Conservation (phyloP, 768 basidiomycete species). For the Pilatotrama ljubarskyi region DNA sequence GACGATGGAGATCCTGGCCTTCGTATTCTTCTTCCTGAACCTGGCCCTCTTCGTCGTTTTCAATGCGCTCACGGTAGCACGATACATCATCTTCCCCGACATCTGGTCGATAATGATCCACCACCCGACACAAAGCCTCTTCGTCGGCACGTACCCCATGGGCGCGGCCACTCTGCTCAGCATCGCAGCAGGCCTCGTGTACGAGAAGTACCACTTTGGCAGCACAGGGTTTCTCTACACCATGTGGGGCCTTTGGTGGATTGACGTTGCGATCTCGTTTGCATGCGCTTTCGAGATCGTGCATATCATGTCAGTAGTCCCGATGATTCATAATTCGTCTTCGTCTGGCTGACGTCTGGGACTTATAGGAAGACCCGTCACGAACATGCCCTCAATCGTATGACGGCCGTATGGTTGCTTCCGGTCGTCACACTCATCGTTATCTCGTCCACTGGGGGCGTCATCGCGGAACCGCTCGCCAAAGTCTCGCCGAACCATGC, state of each 20-base stretch:
- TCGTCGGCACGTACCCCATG: slow-evolving; percentile 55
- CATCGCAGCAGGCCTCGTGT: slow-evolving; percentile 46
- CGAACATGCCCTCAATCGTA: slow-evolving; percentile 50
- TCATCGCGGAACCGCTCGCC: slow-evolving; percentile 52
- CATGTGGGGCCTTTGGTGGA: slow-evolving; percentile 72
- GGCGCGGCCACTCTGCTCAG: slow-evolving; percentile 59
- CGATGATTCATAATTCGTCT: neutral
- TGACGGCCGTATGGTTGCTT: slow-evolving; percentile 71
- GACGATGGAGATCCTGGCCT: slow-evolving; percentile 43
- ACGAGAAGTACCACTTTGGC: slow-evolving; percentile 47
- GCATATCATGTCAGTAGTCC: slow-evolving; percentile 58
- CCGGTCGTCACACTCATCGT: slow-evolving; percentile 77
- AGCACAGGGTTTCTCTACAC: slow-evolving; percentile 52
- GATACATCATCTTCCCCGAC: slow-evolving; percentile 56
- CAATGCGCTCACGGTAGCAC: slow-evolving; percentile 42
- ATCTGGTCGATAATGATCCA: slow-evolving; percentile 50
- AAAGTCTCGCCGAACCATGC: slow-evolving; percentile 48
- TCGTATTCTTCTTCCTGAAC: slow-evolving; percentile 61
- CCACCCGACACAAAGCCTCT: slow-evolving; percentile 53
- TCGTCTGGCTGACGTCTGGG: neutral
- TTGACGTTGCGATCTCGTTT: slow-evolving; percentile 55
- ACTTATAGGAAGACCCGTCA: slow-evolving; percentile 57
- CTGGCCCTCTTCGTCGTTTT: slow-evolving; percentile 54
- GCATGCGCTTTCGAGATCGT: slow-evolving; percentile 61
- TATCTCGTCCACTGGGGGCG: slow-evolving; percentile 63